Percentiles rank a stretch among this genome's conserved stretches.
These are phyloP conservation scores for Talaromyces amestolkiae DNA, from an alignment of 2,329 filamentous ascomycete species.

Conservation along the genomic window DNA sequence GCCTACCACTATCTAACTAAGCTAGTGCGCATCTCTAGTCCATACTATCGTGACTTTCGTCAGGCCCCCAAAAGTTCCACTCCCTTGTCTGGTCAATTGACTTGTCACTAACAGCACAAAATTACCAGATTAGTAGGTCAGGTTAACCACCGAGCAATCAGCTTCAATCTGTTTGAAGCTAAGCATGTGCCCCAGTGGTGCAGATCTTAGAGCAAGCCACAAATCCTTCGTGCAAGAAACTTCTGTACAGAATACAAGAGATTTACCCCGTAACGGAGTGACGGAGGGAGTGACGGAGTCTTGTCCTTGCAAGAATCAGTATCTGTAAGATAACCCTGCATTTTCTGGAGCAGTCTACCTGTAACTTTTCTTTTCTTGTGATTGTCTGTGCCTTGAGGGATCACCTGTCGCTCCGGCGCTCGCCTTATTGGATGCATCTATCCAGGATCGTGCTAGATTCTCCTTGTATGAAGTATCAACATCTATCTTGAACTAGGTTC, in stretches of 20 bases:
- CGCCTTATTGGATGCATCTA: neutral
- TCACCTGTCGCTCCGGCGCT: neutral
- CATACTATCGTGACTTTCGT: conserved; percentile 1
- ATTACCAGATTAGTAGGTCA: neutral
- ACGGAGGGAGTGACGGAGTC: neutral
- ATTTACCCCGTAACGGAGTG: neutral
- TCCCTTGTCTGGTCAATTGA: conserved; percentile 9
- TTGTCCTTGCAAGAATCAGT: conserved; percentile 1
- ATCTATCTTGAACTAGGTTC: neutral
- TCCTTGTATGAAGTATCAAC: neutral
- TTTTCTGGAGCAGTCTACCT: neutral
- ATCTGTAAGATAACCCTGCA: neutral
- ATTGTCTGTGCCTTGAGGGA: neutral
- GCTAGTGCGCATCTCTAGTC: conserved; percentile 4
- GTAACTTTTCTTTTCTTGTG: neutral
- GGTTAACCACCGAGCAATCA: conserved; percentile 1
- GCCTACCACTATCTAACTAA: neutral
- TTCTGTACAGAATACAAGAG: conserved; percentile 1
- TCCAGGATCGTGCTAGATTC: neutral
- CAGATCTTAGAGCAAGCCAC: conserved; percentile 21
- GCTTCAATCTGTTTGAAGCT: neutral
- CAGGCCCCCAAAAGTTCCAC: conserved; percentile 8
- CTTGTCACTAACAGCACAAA: conserved; percentile 1
- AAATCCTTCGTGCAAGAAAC: conserved; percentile 16
- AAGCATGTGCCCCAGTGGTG: conserved; percentile 5